Evolutionary conservation across 257 asterid genomes (phyloP), one percentile per base, ranked within the genome.

Genomic region (Hygrophila difformis): DNA sequence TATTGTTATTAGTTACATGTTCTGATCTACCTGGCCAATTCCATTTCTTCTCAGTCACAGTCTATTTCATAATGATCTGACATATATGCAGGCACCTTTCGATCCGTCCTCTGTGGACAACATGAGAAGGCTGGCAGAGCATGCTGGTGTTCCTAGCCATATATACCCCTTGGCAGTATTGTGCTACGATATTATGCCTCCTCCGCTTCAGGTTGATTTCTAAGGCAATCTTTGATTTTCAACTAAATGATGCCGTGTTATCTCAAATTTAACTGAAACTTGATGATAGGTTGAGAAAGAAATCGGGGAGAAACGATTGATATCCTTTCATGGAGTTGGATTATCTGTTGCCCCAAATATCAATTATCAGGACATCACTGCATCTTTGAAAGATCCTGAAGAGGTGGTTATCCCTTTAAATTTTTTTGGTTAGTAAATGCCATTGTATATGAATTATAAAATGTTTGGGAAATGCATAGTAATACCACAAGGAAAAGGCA

Each of bases 261-360:
- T 38, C 40, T 59, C 22, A 39, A n/a, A 15, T 47, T 38, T 54
- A 16, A 55, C 47, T 47, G 8, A 49, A 18, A 45, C 2, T 56
- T 49, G 15, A 63, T 26, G 10, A 48, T 55, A 87, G 97, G 87
- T 87, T 58, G 93, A 87, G 74, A 87, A 83, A 77, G 89, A 87
- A 33, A 75, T 87, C 41, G 94, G 97, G 19, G 97, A 87, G 81
- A 76, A 73, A 68, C 68, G 97, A 70, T 44, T 69, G 44, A 72
- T 87, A 52, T 77, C 84, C 44, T 87, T 73, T 64, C 94, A 87
- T 64, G 97, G 97, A 24, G 62, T 61, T 60, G 97, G 97, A 68
- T 20, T 87, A 61, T 87, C 97, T 14, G 79, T 67, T 60, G 93
- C 69, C 24, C 77, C 81, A 10, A 56, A 55, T 53, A 62, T 87